Conservation (phyloP, 2,329 filamentous ascomycete species). For the Aspergillus neotritici region DNA sequence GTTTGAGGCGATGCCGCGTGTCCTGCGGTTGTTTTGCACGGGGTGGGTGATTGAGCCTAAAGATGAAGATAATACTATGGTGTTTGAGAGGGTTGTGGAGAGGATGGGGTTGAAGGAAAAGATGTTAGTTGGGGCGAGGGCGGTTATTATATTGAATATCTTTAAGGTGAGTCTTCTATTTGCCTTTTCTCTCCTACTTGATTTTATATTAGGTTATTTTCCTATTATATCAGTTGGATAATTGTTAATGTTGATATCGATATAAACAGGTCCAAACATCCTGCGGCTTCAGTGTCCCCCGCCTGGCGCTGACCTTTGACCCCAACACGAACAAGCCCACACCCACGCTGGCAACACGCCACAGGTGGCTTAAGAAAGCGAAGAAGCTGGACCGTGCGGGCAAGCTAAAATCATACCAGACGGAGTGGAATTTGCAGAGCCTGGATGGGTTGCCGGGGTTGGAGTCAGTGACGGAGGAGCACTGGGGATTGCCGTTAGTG, state of each 20-base stretch:
- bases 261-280: constrained; percentile 56
- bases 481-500: constrained; percentile 41
- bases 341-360: constrained; percentile 47
- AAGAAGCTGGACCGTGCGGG: constrained; percentile 46
- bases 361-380: constrained; percentile 52
- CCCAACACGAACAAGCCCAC: constrained; percentile 16
- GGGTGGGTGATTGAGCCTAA: constrained; percentile 55
- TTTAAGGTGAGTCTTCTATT: constrained; percentile 48
- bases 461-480: constrained; percentile 47
- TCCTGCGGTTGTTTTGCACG: constrained; percentile 59
- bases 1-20: constrained; percentile 55
- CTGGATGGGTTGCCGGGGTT: constrained; percentile 58
- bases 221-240: not conserved
- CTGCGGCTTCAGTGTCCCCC: constrained; percentile 61
- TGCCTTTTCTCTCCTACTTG: not conserved
- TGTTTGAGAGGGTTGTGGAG: constrained; percentile 42
- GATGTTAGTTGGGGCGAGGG: constrained; percentile 48
- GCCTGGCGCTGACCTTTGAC: constrained; percentile 41
- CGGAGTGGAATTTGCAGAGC: constrained; percentile 50
- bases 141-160: constrained; percentile 58
- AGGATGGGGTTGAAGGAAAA: constrained; percentile 48
- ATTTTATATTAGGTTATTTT: not conserved
- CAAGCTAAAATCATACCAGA: constrained; percentile 52
- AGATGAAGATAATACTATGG: constrained; percentile 46
- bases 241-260: not conserved